These are phyloP conservation scores for Pseudopyrenochaeta lycopersici DNA, from an alignment of 2,329 filamentous ascomycete genomes.

Conservation along the genomic window DNA sequence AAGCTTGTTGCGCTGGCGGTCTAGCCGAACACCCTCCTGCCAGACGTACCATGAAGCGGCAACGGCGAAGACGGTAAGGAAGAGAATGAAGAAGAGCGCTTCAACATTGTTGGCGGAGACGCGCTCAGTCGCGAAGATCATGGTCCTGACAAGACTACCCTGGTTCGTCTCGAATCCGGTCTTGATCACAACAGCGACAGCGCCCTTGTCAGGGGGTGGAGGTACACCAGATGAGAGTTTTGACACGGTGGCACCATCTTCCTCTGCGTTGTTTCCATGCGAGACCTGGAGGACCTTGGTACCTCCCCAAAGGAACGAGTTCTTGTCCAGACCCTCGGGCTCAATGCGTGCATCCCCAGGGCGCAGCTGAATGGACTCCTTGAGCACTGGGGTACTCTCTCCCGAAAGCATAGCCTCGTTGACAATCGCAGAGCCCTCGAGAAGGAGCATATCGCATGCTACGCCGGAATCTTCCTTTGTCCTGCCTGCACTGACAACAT, in stretches of 20 bases:
- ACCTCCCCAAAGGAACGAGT: conserved; percentile 93
- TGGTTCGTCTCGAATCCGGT: conserved; percentile 99
- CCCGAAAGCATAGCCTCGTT: conserved; percentile 99
- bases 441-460: conserved; percentile 94
- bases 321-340: conserved; percentile 92
- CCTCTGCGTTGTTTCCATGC: conserved; percentile 81
- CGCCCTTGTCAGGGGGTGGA: conserved; percentile 89
- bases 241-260: conserved; percentile 64
- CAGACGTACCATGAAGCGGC: conserved; percentile 99
- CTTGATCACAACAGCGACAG: conserved; percentile 92
- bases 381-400: conserved; percentile 94
- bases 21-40: conserved; percentile 92
- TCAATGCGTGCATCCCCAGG: conserved; percentile 83
- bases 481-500: conserved; percentile 88
- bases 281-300: conserved; percentile 97
- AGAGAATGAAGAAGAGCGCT: conserved; percentile 96
- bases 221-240: conserved; percentile 80
- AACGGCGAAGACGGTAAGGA: conserved; percentile 93
- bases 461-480: conserved; percentile 98
- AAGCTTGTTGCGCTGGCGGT: conserved; percentile 96
- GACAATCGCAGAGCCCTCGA: conserved; percentile 95
- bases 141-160: conserved; percentile 94
- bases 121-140: conserved; percentile 99
- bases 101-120: conserved; percentile 98
- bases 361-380: conserved; percentile 92